phyloP scores from a whole-genome alignment of 2,329 filamentous ascomycete species.

The Paecilomyces variotii region DNA sequence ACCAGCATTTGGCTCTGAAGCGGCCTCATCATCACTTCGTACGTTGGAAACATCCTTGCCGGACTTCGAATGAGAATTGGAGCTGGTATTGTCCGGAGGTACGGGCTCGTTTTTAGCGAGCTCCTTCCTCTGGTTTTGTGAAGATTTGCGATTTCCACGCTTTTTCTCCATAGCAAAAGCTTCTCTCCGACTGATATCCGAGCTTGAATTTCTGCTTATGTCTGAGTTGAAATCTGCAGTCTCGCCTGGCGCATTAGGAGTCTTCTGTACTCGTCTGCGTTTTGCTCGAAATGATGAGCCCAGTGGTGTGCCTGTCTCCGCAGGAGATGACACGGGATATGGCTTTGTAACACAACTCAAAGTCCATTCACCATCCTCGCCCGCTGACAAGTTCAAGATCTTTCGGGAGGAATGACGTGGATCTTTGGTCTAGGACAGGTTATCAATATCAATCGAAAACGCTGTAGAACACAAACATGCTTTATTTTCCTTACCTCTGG shows the following conservation, averaged over 20 bases:
- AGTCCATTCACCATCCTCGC: conserved; percentile 1
- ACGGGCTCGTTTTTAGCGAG: not conserved
- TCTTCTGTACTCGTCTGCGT: not conserved
- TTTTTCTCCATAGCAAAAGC: not conserved
- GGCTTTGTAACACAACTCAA: not conserved
- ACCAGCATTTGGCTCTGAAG: not conserved
- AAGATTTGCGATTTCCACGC: not conserved
- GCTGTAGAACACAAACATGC: not conserved
- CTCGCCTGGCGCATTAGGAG: not conserved
- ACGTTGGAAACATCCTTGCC: not conserved
- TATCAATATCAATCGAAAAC: not conserved
- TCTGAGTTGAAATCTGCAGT: not conserved
- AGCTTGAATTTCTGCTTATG: not conserved
- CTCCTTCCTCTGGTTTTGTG: not conserved
- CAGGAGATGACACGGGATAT: not conserved
- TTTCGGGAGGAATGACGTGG: not conserved
- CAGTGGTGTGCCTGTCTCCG: conserved; percentile 3
- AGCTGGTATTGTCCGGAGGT: not conserved
- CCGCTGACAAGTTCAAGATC: conserved; percentile 3
- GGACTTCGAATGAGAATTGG: not conserved
- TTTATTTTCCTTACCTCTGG: not conserved
- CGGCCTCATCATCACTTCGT: not conserved
- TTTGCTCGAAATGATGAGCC: conserved; percentile 5
- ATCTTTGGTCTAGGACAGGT: not conserved
- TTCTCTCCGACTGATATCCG: not conserved